These are phyloP conservation scores for Wallacemonas sp. DNA, from an alignment of 208 protist species.

Conservation along the genomic window DNA sequence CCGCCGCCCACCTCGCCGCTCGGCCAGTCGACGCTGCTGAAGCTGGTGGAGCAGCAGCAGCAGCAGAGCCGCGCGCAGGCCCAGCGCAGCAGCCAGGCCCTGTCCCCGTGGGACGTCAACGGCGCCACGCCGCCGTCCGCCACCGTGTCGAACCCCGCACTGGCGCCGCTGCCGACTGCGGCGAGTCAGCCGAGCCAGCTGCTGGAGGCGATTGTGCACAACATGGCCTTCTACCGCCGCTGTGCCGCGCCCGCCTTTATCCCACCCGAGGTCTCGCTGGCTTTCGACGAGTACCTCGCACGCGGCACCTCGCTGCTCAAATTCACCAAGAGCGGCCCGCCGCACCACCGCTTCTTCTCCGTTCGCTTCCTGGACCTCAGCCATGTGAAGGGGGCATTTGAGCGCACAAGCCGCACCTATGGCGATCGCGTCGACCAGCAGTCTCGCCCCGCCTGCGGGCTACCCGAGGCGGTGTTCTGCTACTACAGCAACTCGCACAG, in stretches of 20 bases:
- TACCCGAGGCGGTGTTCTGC: conserved; percentile 45
- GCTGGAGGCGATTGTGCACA: conserved; percentile 44
- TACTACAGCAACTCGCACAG: conserved; percentile 48
- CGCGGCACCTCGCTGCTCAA: conserved; percentile 55
- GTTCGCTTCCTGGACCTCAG: conserved; percentile 60
- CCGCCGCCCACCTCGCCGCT: background rate
- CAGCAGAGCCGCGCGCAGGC: background rate
- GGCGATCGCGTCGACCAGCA: conserved; percentile 2
- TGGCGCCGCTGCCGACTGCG: background rate
- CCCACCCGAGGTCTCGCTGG: conserved; percentile 61
- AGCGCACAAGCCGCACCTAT: conserved; percentile 13
- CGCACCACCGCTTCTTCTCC: conserved; percentile 62
- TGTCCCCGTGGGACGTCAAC: background rate
- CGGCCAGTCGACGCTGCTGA: conserved; percentile 13
- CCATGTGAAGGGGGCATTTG: conserved; percentile 1
- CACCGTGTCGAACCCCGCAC: background rate
- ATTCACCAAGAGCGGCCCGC: conserved; percentile 48
- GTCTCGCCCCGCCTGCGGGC: background rate
- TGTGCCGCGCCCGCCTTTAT: conserved; percentile 32
- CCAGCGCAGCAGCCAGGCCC: background rate
- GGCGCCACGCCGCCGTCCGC: background rate
- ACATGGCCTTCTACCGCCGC: conserved; percentile 46
- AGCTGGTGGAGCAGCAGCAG: conserved; percentile 15
- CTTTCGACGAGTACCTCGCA: conserved; percentile 68
- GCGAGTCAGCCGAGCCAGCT: conserved; percentile 38